Evolutionary conservation across 208 protist genomes (phyloP).

Genomic region (Trypanosoma brucei): DNA sequence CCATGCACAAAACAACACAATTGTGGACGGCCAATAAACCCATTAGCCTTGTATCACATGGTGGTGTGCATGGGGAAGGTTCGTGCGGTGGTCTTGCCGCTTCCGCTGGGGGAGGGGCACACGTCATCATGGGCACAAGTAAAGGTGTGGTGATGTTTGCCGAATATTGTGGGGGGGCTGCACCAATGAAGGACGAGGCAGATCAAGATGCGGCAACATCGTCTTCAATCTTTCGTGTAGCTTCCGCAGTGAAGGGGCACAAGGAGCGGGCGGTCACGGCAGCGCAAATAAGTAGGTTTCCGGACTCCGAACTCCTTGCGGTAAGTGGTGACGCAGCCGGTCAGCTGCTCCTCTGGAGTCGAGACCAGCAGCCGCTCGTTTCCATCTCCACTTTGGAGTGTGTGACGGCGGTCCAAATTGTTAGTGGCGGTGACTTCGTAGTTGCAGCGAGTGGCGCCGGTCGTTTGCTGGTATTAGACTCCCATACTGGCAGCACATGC

Average conservation of each 20-base stretch:
- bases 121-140: constrained; percentile 21
- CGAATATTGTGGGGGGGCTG: background rate
- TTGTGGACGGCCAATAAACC: constrained; percentile 9
- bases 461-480: constrained; percentile 35
- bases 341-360: constrained; percentile 40
- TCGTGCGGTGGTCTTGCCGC: constrained; percentile 14
- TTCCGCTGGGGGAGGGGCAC: background rate
- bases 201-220: background rate
- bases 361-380: constrained; percentile 12
- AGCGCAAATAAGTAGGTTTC: constrained; percentile 23
- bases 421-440: constrained; percentile 22
- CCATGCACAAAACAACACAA: constrained; percentile 8
- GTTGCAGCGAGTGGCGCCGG: constrained; percentile 52
- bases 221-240: constrained; percentile 1
- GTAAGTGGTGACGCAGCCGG: constrained; percentile 43
- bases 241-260: constrained; percentile 28
- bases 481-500: constrained; percentile 21
- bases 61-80: constrained; percentile 12
- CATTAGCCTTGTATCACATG: constrained; percentile 11
- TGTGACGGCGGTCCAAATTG: constrained; percentile 35
- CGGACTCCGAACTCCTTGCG: constrained; percentile 4
- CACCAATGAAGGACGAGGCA: background rate
- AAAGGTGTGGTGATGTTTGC: constrained; percentile 29
- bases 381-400: constrained; percentile 31
- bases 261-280: constrained; percentile 36